A percentile compares a stretch with the other conserved stretches of the same genome.
Conservation (phyloP, 208 protist species). For the Phytomonas sp. region DNA sequence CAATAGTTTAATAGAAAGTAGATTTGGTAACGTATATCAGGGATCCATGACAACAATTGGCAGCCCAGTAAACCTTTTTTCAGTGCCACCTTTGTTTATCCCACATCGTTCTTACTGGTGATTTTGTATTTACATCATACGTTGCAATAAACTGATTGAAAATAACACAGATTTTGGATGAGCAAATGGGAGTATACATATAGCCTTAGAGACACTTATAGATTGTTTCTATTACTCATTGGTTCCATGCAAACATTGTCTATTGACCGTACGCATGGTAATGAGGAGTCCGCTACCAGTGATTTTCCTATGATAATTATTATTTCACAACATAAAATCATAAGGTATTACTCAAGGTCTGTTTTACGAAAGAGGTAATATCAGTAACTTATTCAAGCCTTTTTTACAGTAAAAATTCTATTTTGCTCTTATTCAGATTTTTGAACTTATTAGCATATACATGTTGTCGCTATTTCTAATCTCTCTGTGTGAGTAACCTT, state of each 20-base stretch:
- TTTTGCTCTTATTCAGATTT: constrained; percentile 38
- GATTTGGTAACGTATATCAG: not conserved
- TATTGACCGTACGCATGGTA: constrained; percentile 64
- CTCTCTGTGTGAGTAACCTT: constrained; percentile 54
- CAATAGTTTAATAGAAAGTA: not conserved
- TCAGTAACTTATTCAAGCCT: constrained; percentile 57
- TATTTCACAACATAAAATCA: constrained; percentile 4
- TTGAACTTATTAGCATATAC: constrained; percentile 57
- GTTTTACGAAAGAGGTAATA: not conserved
- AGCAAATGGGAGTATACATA: not conserved
- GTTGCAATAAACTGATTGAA: constrained; percentile 1
- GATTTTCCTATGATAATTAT: constrained; percentile 62
- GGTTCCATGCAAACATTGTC: constrained; percentile 80
- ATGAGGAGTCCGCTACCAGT: constrained; percentile 77
- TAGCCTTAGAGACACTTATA: not conserved
- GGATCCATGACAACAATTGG: not conserved
- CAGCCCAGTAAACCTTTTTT: not conserved
- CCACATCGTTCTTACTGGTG: not conserved
- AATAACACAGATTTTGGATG: not conserved
- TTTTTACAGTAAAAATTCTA: constrained; percentile 71
- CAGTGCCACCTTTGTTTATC: not conserved
- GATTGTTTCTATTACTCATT: constrained; percentile 59
- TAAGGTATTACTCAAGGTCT: not conserved
- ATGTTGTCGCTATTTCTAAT: constrained; percentile 54
- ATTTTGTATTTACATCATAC: constrained; percentile 3